phyloP scores from a whole-genome alignment of 176 grass and related monocot genomes.

The Juncus effusus region DNA sequence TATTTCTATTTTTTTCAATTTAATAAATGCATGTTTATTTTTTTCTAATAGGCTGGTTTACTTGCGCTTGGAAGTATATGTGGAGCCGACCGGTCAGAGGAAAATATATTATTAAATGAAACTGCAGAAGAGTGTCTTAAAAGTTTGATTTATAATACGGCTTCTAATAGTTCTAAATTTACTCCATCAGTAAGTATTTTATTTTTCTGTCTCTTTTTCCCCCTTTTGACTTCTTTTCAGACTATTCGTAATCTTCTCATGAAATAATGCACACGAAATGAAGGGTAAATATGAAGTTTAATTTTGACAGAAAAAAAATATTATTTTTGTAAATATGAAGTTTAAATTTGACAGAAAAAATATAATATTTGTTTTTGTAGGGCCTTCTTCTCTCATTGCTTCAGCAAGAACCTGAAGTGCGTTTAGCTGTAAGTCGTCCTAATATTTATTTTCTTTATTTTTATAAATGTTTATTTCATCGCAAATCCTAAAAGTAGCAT shows the following conservation, averaged over 20 bases:
- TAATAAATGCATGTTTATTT: constrained; percentile 1
- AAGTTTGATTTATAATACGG: constrained; percentile 52
- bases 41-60: constrained; percentile 60
- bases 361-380: constrained; percentile 34
- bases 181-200: constrained; percentile 59
- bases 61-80: constrained; percentile 89
- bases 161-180: constrained; percentile 71
- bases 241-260: constrained; percentile 17
- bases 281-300: constrained; percentile 4
- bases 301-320: constrained; percentile 8
- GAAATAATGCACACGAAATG: background rate
- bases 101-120: constrained; percentile 46
- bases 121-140: constrained; percentile 60
- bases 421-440: constrained; percentile 62
- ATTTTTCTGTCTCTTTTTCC: constrained; percentile 18
- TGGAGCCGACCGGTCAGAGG: constrained; percentile 57
- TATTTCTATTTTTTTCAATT: background rate
- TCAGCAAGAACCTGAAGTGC: constrained; percentile 65
- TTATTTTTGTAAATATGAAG: background rate
- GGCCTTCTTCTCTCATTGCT: constrained; percentile 72
- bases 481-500: too few relatives aligned
- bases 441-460: too few relatives aligned
- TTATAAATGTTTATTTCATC: too few relatives aligned
- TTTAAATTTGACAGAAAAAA: background rate
- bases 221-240: constrained; percentile 18